Evolutionary conservation across 768 basidiomycete species (phyloP).

Genomic region (Hericium rajendrae): DNA sequence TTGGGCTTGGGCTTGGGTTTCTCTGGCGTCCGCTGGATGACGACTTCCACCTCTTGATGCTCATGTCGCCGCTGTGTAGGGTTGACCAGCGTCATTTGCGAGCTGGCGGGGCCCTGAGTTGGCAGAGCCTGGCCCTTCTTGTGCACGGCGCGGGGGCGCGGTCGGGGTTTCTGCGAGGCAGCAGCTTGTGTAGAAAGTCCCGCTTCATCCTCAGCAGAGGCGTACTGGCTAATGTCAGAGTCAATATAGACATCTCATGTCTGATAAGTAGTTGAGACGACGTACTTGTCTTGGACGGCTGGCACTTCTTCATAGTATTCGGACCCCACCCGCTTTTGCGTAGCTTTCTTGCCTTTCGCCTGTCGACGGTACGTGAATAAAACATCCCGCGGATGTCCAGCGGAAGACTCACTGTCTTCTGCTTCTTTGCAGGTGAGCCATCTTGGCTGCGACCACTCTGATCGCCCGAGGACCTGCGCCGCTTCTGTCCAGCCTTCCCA

Average conservation of each 20-base stretch:
- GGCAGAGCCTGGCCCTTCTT: not conserved
- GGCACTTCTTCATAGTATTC: no score
- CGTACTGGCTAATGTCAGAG: not conserved
- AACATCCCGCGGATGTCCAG: not conserved
- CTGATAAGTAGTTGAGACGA: no score
- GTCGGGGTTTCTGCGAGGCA: not conserved
- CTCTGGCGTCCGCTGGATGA: no score
- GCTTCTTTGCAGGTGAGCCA: not conserved
- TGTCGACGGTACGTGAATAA: not conserved
- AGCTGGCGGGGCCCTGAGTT: not conserved
- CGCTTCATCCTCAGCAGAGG: not conserved
- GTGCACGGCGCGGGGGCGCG: not conserved
- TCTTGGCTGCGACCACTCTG: no score
- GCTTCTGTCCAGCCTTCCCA: not conserved
- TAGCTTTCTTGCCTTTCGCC: not conserved
- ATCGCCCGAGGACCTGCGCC: not conserved
- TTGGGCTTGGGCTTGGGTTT: no score
- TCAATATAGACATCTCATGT: not conserved
- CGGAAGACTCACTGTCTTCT: not conserved
- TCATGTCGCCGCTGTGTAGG: not conserved
- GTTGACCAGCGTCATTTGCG: not conserved
- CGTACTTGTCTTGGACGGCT: no score
- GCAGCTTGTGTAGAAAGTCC: not conserved
- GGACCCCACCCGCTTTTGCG: no score
- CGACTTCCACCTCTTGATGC: not conserved